Percentiles rank a stretch among this genome's conserved stretches.
phyloP scores from a whole-genome alignment of 2,329 filamentous ascomycete species.

The Zymoseptoria tritici region DNA sequence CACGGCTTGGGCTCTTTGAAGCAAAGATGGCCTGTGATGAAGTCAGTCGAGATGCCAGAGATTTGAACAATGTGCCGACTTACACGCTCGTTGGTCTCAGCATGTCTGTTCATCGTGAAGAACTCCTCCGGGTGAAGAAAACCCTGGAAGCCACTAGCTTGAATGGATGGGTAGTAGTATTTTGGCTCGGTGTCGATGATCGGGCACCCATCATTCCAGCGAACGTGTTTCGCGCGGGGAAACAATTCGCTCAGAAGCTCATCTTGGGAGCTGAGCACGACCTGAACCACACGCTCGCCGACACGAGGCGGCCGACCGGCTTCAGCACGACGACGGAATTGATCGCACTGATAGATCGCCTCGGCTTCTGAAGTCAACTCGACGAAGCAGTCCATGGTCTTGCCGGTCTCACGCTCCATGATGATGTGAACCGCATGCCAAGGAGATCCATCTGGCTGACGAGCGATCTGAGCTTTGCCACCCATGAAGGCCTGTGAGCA shows the following conservation, averaged over 20 bases:
- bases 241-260: slow-evolving; percentile 46
- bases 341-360: slow-evolving; percentile 33
- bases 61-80: slow-evolving; percentile 20
- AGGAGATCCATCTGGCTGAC: slow-evolving; percentile 36
- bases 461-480: slow-evolving; percentile 38
- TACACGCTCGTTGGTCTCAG: slow-evolving; percentile 44
- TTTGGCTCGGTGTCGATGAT: slow-evolving; percentile 31
- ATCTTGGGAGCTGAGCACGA: slow-evolving; percentile 41
- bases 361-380: slow-evolving; percentile 37
- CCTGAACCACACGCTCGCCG: slow-evolving; percentile 41
- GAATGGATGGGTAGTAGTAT: slow-evolving; percentile 40
- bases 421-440: slow-evolving; percentile 49
- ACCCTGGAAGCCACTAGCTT: slow-evolving; percentile 43
- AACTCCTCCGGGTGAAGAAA: slow-evolving; percentile 47
- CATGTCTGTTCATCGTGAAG: slow-evolving; percentile 39
- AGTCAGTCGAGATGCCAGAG: slow-evolving; percentile 2
- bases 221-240: slow-evolving; percentile 44
- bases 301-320: slow-evolving; percentile 37
- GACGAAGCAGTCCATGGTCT: slow-evolving; percentile 49
- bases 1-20: slow-evolving; percentile 44
- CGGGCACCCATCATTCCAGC: slow-evolving; percentile 36
- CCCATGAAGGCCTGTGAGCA: slow-evolving; percentile 35
- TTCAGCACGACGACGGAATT: slow-evolving; percentile 32
- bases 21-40: slow-evolving; percentile 41
- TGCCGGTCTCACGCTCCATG: slow-evolving; percentile 51